Base-by-base conservation (phyloP, 148 eudicot genomes). In the Vaccinium macrocarpon region DNA sequence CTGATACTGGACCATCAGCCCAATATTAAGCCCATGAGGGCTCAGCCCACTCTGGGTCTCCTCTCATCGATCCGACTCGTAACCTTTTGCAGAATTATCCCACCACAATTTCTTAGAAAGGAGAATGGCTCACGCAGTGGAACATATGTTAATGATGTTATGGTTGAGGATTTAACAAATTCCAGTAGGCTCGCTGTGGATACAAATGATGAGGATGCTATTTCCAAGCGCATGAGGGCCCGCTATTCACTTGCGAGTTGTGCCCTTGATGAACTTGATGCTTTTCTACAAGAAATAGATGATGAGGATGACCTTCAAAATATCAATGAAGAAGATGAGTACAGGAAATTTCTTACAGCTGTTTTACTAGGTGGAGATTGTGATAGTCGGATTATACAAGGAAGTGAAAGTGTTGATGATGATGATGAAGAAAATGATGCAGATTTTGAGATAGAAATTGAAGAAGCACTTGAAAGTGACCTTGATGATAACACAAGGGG, bases 341-440 rank as follows among this genome's bases (percentile, higher is more conserved):
- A 96, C 79, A 96, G 91, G 88, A 96, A 96, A 82, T 96, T 96
- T 89, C 98, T 96, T 86, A 89, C 98, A 16, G 96, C 98, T 81
- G 99, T 96, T 86, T 87, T 96, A 86, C 91, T 88, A 80, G 95
- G 91, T 79, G 92, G 90, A 78, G 89, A 90, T 84, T 89, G 83
- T 27, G 90, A 90, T 84, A 84, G 86, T 87, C 88, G 83, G 42
- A 86, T 85, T 78, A 81, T 84, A 21, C 84, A 87, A 62, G 97
- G 82, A 64, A 87, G 74, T 88, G 97, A 88, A 73, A 91, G 88
- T 91, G 90, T 87, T 55, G 98, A 94, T 38, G 95, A 92, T 50
- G 98, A 93, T 85, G 99, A 96, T 91, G 99, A 96, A 89, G 98
- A 96, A 84, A 96, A 95, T 89, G 99, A 96, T 90, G 99, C 96